Evolutionary conservation across 1,139 yeast genomes (phyloP), one percentile per base, ranked within the genome.

Genomic region (Wickerhamomyces sp.): DNA sequence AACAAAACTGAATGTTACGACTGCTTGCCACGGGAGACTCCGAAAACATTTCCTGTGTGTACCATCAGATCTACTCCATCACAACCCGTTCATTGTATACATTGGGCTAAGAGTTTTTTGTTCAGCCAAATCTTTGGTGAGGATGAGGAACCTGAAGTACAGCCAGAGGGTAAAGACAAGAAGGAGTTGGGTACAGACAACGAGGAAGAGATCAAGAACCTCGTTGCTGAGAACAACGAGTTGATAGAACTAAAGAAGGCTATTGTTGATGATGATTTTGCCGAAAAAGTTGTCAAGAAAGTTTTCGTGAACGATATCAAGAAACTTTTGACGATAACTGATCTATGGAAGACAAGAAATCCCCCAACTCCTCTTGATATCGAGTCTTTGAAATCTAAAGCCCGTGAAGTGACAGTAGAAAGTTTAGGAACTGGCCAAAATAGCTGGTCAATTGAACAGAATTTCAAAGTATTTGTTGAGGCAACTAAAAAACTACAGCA

Each of bases 1-100:
- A 78, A 82, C 40, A 51, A 65, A 36, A 79, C 94, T 7, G 98
- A 91, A 61, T 93, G 99, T 60, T 93, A 88, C 58, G 96, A 87
- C 45, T 93, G 99, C 59, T 76, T 79, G 23, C 76, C 84, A 6
- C 87, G 89, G 52, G 93, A 78, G 24, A 78, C 94, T 0, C 96
- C 96, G 4, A 88, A 85, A 53, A 73, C 94, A 0, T 91, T 77
- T 57, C 96, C 99, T 0, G 96, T 93, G 3, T 93, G 99, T 57
- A 93, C 98, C 0, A 93, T 93, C 38, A 70, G 99, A 45, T 86
- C 96, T 9, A 91, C 98, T 0, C 99, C 98, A 0, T 86, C 96
- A 0, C 89, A 83, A 55, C 97, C 97, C 0, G 82, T 91, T 9
- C 99, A 93, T 55, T 87, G 96, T 56, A 82, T 93, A 27, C 95